phyloP scores from a whole-genome alignment of 495 filamentous ascomycete species.

The Xylaria bambusicola region DNA sequence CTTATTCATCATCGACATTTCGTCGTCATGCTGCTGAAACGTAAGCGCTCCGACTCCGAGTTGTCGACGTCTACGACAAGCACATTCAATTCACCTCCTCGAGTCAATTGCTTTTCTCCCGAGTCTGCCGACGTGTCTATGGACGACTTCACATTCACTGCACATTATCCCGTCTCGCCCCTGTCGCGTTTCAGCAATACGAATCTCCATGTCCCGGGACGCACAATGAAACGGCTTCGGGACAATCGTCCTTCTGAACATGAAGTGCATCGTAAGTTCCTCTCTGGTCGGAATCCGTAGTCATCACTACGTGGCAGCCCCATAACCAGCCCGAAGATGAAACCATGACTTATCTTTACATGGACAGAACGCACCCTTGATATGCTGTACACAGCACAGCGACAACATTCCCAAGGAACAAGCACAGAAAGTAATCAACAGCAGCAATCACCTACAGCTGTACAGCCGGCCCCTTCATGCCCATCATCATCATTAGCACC shows the following conservation, averaged over 20 bases:
- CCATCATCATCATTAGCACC: too few species aligned
- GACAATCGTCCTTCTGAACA: conserved; percentile 51
- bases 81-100: conserved; percentile 39
- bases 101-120: conserved; percentile 19
- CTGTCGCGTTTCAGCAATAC: neutral
- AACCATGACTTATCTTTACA: conserved; percentile 19
- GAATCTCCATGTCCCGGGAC: conserved; percentile 38
- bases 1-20: neutral
- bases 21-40: conserved; percentile 48
- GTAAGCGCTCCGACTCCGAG: conserved; percentile 55
- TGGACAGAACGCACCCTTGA: conserved; percentile 47
- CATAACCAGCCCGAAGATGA: too few species aligned
- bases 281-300: neutral
- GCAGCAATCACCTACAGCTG: conserved; percentile 15
- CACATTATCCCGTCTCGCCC: neutral
- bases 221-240: conserved; percentile 53
- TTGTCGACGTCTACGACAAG: conserved; percentile 40
- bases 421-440: conserved; percentile 11
- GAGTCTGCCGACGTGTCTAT: conserved; percentile 15
- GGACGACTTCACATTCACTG: conserved; percentile 22
- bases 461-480: conserved; percentile 13
- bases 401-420: conserved; percentile 24
- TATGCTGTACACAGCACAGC: conserved; percentile 50
- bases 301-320: too few species aligned
- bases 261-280: conserved; percentile 49